These are phyloP conservation scores for Wickerhamomyces sp. DNA, from an alignment of 1,139 yeast genomes.

Conservation along the genomic window DNA sequence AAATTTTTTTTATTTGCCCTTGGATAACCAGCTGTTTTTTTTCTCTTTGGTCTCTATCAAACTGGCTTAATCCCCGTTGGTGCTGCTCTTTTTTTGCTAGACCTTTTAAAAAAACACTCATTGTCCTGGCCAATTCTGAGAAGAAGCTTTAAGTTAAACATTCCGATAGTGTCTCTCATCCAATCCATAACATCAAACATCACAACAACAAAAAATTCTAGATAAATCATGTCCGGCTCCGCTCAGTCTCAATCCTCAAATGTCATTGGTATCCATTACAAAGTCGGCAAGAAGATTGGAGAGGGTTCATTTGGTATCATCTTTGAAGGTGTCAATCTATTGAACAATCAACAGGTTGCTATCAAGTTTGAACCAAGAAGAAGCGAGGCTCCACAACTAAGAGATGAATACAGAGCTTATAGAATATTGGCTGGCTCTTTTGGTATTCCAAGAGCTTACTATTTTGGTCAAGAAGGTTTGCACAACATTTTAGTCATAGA, in stretches of 20 bases:
- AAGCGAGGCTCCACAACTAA: constrained; percentile 74
- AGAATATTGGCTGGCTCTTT: constrained; percentile 55
- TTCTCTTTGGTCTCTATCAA: too few relatives aligned
- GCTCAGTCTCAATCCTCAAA: constrained; percentile 37
- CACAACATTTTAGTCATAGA: constrained; percentile 73
- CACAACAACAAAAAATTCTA: constrained; percentile 3
- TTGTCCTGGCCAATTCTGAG: too few relatives aligned
- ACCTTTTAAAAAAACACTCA: too few relatives aligned
- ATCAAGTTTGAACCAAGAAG: constrained; percentile 77
- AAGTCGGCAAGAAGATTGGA: constrained; percentile 78
- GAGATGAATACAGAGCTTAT: constrained; percentile 75
- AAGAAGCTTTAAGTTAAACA: too few relatives aligned
- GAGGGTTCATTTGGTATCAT: constrained; percentile 84
- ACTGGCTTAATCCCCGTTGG: too few relatives aligned
- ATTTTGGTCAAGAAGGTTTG: constrained; percentile 76
- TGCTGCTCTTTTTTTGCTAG: too few relatives aligned
- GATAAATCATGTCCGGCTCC: constrained; percentile 10
- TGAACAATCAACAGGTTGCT: constrained; percentile 72
- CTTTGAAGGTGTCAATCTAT: constrained; percentile 73
- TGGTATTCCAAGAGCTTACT: constrained; percentile 73
- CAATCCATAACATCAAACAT: constrained; percentile 2
- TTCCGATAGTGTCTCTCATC: too few relatives aligned
- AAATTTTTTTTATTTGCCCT: too few relatives aligned
- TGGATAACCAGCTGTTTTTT: too few relatives aligned
- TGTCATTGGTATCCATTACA: constrained; percentile 75